phyloP scores from a whole-genome alignment of 352 stramenopile genomes.

The Pilasporangium apinafurcum region DNA sequence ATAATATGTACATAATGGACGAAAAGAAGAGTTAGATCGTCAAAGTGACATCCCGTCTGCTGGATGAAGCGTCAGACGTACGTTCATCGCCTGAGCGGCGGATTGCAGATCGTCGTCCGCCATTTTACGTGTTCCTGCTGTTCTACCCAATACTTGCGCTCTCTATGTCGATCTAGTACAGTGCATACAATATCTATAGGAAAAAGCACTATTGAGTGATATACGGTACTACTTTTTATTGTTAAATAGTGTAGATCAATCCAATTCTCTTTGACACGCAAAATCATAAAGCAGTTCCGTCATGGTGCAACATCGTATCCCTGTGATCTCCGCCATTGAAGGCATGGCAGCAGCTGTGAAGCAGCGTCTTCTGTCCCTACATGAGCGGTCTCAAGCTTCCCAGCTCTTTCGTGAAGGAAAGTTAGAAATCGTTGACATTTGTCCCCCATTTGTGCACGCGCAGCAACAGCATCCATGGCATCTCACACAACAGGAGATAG shows the following conservation, averaged over 20 bases:
- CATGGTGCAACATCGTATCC: too few species aligned
- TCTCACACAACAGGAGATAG: slow-evolving; percentile 21
- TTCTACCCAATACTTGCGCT: neutral
- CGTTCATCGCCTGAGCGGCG: slow-evolving; percentile 43
- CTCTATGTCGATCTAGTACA: neutral
- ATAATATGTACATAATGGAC: neutral
- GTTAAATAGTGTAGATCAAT: too few species aligned
- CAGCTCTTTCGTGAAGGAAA: slow-evolving; percentile 28
- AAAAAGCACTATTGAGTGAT: too few species aligned
- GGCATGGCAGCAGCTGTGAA: slow-evolving; percentile 34
- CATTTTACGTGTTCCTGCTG: neutral
- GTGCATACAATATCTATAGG: neutral
- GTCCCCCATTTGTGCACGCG: slow-evolving; percentile 8
- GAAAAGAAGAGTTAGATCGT: slow-evolving; percentile 1
- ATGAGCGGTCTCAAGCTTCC: slow-evolving; percentile 16
- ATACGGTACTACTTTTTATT: too few species aligned
- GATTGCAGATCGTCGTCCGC: slow-evolving; percentile 36
- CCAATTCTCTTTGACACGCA: neutral
- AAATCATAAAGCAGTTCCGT: too few species aligned
- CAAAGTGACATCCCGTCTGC: too few species aligned
- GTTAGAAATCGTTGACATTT: slow-evolving; percentile 43
- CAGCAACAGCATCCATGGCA: slow-evolving; percentile 28
- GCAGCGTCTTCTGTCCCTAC: slow-evolving; percentile 17
- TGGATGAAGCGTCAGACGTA: too few species aligned
- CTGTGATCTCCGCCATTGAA: slow-evolving; percentile 46